A percentile compares a stretch with the other conserved stretches of the same genome.
These are phyloP conservation scores for Yamadazyma conglobata DNA, from an alignment of 1,139 yeast species.

Conservation along the genomic window DNA sequence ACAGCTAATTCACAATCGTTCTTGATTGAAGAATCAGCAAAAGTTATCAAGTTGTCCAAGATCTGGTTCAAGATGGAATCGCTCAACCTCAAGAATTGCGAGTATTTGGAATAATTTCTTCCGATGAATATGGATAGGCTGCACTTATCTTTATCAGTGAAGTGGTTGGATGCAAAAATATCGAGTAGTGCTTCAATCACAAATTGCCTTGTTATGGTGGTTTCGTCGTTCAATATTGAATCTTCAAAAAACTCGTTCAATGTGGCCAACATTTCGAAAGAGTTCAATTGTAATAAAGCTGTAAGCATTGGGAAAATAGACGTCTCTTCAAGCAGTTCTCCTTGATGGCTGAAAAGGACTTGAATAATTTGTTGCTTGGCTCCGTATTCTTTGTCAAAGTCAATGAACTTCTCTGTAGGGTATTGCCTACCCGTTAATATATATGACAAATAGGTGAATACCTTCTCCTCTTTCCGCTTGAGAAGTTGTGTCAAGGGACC, in stretches of 20 bases:
- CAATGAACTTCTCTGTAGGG: conserved; percentile 60
- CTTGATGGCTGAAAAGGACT: conserved; percentile 43
- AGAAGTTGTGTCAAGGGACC: conserved; percentile 65
- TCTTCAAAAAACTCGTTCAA: conserved; percentile 81
- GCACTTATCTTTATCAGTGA: conserved; percentile 31
- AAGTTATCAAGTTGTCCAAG: conserved; percentile 49
- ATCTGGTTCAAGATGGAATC: conserved; percentile 51
- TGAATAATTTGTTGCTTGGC: conserved; percentile 52
- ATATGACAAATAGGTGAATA: conserved; percentile 62
- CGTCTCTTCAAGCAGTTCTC: conserved; percentile 19
- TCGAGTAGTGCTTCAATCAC: conserved; percentile 66
- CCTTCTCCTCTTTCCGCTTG: conserved; percentile 22
- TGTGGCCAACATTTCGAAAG: conserved; percentile 58
- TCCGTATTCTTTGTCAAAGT: conserved; percentile 17
- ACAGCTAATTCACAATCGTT: conserved; percentile 73
- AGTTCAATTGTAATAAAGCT: conserved; percentile 45
- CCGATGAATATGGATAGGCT: conserved; percentile 68
- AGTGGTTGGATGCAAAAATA: conserved; percentile 35
- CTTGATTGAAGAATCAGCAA: conserved; percentile 31
- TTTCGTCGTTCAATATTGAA: conserved; percentile 54
- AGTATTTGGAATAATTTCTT: conserved; percentile 72
- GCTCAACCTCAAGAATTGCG: conserved; percentile 70
- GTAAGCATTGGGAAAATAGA: conserved; percentile 60
- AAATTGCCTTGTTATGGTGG: conserved; percentile 54
- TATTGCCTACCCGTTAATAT: conserved; percentile 74